phyloP scores from a whole-genome alignment of 176 grass and related monocot species.

The Carex kokanica region DNA sequence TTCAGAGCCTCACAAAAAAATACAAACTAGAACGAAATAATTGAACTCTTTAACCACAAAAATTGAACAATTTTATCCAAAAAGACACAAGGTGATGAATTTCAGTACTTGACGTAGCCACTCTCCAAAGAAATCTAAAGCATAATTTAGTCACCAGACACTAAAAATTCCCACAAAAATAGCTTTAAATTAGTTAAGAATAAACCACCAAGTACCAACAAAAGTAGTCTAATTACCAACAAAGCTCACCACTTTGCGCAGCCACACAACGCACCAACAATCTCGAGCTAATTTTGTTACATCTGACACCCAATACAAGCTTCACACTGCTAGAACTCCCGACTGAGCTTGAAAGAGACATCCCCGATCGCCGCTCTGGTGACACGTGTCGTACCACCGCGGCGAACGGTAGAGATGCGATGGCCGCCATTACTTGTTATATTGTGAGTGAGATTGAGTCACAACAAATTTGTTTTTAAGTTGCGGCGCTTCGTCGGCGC shows the following conservation, averaged over 20 bases:
- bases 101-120: background rate
- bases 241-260: slow-evolving; percentile 57
- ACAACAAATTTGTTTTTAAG: background rate
- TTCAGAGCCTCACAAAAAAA: background rate
- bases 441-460: background rate
- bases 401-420: slow-evolving; percentile 60
- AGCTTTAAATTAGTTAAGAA: background rate
- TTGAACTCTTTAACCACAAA: background rate
- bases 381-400: slow-evolving; percentile 39
- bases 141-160: background rate
- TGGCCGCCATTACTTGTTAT: slow-evolving; percentile 51
- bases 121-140: background rate
- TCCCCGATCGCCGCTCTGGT: background rate
- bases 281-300: slow-evolving; percentile 33
- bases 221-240: background rate
- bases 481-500: background rate
- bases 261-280: slow-evolving; percentile 70
- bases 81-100: background rate
- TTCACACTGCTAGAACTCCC: background rate
- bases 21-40: background rate
- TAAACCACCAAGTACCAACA: background rate
- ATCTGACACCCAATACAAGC: slow-evolving; percentile 13
- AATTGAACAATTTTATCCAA: background rate
- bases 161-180: background rate
- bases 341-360: slow-evolving; percentile 9